phyloP scores from a whole-genome alignment of 2,329 filamentous ascomycete species.

The Nigrospora sphaerica region DNA sequence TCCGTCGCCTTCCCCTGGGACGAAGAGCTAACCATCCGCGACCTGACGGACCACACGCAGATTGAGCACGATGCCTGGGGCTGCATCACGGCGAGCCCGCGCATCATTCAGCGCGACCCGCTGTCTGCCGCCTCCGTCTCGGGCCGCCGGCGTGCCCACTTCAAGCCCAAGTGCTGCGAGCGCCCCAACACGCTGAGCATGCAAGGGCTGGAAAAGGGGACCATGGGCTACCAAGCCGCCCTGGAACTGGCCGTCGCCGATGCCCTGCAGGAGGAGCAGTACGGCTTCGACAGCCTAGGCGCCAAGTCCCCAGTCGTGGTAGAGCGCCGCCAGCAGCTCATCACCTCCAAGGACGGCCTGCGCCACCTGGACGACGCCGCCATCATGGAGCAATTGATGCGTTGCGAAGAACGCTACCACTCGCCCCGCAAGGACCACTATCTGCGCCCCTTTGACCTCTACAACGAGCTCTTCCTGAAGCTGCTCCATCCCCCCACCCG shows the following conservation, averaged over 20 bases:
- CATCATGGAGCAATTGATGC: slow-evolving; percentile 52
- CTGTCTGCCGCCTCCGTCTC: slow-evolving; percentile 33
- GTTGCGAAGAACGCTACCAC: slow-evolving; percentile 48
- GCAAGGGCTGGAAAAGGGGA: slow-evolving; percentile 64
- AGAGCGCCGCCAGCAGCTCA: slow-evolving; percentile 51
- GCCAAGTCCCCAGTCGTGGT: slow-evolving; percentile 46
- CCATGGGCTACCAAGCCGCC: slow-evolving; percentile 61
- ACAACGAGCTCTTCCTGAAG: slow-evolving; percentile 54
- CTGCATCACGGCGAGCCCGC: slow-evolving; percentile 55
- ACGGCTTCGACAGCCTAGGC: slow-evolving; percentile 49
- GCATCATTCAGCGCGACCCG: slow-evolving; percentile 45
- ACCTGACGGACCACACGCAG: slow-evolving; percentile 57
- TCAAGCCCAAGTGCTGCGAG: slow-evolving; percentile 52
- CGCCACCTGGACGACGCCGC: slow-evolving; percentile 49
- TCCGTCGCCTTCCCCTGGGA: slow-evolving; percentile 64
- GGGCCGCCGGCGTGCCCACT: slow-evolving; percentile 44
- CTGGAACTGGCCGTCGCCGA: slow-evolving; percentile 60
- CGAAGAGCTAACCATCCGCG: slow-evolving; percentile 50
- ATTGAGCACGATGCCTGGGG: slow-evolving; percentile 59
- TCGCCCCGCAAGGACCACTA: slow-evolving; percentile 42
- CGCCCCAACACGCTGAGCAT: slow-evolving; percentile 66
- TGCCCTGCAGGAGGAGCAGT: slow-evolving; percentile 55
- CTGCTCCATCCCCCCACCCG: slow-evolving; percentile 50
- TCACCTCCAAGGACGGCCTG: slow-evolving; percentile 45
- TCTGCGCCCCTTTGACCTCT: slow-evolving; percentile 47